A percentile compares a stretch with the other conserved stretches of the same genome.
Conservation (phyloP, 768 basidiomycete genomes). For the Lactarius vividus region DNA sequence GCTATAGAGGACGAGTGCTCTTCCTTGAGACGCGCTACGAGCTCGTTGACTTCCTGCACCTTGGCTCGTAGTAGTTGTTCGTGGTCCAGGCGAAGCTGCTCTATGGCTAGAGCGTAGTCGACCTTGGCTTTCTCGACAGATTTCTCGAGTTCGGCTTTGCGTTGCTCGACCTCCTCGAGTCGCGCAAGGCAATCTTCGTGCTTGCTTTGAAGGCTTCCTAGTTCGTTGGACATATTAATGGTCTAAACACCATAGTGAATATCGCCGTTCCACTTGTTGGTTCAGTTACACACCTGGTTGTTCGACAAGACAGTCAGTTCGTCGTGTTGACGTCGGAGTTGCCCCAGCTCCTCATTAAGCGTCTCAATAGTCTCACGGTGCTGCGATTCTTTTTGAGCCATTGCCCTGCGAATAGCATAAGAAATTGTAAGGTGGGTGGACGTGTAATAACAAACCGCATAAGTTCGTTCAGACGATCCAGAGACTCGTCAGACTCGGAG, state of each 20-base stretch:
- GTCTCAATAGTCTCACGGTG: constrained; percentile 79
- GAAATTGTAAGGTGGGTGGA: constrained; percentile 22
- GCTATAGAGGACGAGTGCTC: constrained; percentile 46
- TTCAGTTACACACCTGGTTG: constrained; percentile 62
- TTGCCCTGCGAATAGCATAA: constrained; percentile 56
- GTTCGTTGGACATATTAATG: constrained; percentile 83
- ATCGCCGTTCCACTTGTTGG: background rate
- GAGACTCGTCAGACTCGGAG: constrained; percentile 64
- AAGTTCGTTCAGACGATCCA: constrained; percentile 82
- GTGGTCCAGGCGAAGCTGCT: constrained; percentile 46
- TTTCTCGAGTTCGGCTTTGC: constrained; percentile 53
- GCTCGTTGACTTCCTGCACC: constrained; percentile 41
- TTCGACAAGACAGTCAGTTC: constrained; percentile 76
- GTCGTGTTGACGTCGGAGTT: constrained; percentile 76
- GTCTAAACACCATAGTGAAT: constrained; percentile 43
- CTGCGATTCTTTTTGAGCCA: constrained; percentile 94
- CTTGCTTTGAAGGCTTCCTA: constrained; percentile 67
- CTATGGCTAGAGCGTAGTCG: constrained; percentile 49
- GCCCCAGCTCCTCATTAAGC: constrained; percentile 62
- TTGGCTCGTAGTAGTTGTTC: constrained; percentile 43
- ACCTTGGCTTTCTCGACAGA: constrained; percentile 49
- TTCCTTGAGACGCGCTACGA: constrained; percentile 46
- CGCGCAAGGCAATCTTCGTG: constrained; percentile 51
- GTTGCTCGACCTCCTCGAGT: constrained; percentile 55
- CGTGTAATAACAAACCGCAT: constrained; percentile 65